Conservation (phyloP, 2,329 filamentous ascomycete species). For the Lachnellula suecica region DNA sequence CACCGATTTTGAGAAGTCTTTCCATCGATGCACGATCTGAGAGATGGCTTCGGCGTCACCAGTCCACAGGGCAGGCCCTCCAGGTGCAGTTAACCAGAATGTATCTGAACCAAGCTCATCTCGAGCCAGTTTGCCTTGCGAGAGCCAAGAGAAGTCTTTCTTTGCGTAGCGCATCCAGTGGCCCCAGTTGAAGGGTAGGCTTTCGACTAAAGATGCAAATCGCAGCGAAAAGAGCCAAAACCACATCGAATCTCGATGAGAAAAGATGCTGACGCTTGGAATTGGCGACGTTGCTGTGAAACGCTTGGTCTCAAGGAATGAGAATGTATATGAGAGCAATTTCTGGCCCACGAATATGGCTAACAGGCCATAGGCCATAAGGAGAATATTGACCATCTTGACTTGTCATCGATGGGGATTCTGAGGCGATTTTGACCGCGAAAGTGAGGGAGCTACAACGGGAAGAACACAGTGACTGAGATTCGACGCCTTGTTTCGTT, state of each 20-base stretch:
- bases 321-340: not conserved
- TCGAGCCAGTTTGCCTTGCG: constrained; percentile 9
- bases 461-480: too few species aligned
- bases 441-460: too few species aligned
- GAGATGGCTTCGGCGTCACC: constrained; percentile 15
- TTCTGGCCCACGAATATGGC: not conserved
- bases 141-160: constrained; percentile 14
- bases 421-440: not conserved
- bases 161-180: constrained; percentile 14
- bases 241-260: constrained; percentile 2
- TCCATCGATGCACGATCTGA: constrained; percentile 16
- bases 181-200: constrained; percentile 14
- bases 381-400: not conserved
- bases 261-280: constrained; percentile 11
- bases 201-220: constrained; percentile 11
- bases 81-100: constrained; percentile 14
- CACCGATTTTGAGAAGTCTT: constrained; percentile 19
- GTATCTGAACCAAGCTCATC: constrained; percentile 16
- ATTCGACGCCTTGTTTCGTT: too few species aligned
- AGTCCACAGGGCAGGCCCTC: constrained; percentile 7
- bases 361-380: not conserved
- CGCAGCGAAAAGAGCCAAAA: constrained; percentile 17
- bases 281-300: constrained; percentile 5
- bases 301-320: not conserved
- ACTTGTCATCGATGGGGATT: not conserved